Evolutionary conservation across 202 grass and related monocot species (phyloP), one percentile per base, ranked within the genome.

Genomic region (Miscanthus sacchariflorus): DNA sequence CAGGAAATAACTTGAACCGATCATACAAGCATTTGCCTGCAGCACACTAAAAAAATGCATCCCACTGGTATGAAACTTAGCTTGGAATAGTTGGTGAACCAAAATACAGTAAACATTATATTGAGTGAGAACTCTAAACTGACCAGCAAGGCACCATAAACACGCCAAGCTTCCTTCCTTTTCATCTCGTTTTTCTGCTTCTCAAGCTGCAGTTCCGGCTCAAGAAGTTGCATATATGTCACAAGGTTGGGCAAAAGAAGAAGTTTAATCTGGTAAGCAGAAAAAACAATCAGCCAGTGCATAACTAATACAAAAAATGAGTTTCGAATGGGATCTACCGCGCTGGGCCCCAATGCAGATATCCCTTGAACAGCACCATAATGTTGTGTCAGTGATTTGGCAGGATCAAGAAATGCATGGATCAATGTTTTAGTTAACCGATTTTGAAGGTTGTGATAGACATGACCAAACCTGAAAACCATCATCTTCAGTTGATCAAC

Each of bases 101-200:
- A 79, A 75, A 80, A 84, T 68, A 67, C 18, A 27, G 58, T 70
- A 75, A 78, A 30, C 46, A 87, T 67, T 72, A n/a, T 72, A 72
- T 46, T 38, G 52, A 54, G 61, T 67, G 46, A 36, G 68, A 68
- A 43, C 61, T 77, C 42, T 48, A n/a, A 70, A 85, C 87, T 87
- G 58, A 99, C 96, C 94, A 95, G 65, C 68, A 99, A 79, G 74
- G 94, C 91, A 88, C 89, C 89, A 77, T 95, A 93, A 85, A 99
- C 96, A 90, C 86, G 94, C 91, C 96, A 99, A 85, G 96, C 96
- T 89, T 99, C 96, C 78, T 96, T 99, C 78, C 96, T 88, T 82
- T 96, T 99, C 86, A 91, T 88, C 79, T 96, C 96, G 86, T 99
- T 96, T 92, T 89, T 93, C 81, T 99, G 96, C 70, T 95, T 95